Conservation (phyloP, 2,329 filamentous ascomycete genomes). For the Tolypocladium capitatum region DNA sequence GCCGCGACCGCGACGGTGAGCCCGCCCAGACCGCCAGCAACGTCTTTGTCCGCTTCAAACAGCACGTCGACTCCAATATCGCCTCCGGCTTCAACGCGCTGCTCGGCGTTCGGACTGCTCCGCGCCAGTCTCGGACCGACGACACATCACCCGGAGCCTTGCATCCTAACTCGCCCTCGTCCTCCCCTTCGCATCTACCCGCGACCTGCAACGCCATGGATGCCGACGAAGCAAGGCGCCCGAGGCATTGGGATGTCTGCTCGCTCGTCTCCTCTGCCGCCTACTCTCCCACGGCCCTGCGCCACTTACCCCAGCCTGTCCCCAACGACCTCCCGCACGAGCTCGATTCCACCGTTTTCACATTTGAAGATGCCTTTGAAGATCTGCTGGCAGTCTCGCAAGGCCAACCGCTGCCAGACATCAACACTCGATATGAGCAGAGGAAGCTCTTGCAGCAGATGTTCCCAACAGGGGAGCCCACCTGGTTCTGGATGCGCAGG, state of each 20-base stretch:
- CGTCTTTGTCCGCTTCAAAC: conserved; percentile 7
- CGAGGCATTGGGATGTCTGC: conserved; percentile 6
- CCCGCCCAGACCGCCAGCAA: conserved; percentile 2
- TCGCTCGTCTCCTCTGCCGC: conserved; percentile 11
- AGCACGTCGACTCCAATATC: conserved; percentile 24
- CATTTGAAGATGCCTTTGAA: conserved; percentile 44
- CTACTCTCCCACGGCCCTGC: conserved; percentile 23
- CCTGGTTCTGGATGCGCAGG: conserved; percentile 26
- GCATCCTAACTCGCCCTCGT: conserved; percentile 5
- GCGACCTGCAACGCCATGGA: conserved; percentile 2
- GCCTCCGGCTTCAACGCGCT: conserved; percentile 11
- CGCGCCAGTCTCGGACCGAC: neutral
- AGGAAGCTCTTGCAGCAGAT: conserved; percentile 23
- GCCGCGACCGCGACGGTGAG: conserved; percentile 8
- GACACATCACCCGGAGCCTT: neutral
- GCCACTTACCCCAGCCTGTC: conserved; percentile 30
- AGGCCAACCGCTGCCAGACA: conserved; percentile 26
- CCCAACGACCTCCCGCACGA: conserved; percentile 29
- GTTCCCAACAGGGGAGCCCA: conserved; percentile 26
- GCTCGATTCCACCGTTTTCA: conserved; percentile 26
- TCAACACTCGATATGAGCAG: conserved; percentile 21
- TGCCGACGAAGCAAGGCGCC: neutral
- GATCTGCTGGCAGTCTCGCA: conserved; percentile 38
- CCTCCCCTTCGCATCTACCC: neutral
- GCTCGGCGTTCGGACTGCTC: conserved; percentile 3